Evolutionary conservation across 2,329 filamentous ascomycete species (phyloP), one percentile per base, ranked within the genome.

Genomic region (Pseudopithomyces maydicus): DNA sequence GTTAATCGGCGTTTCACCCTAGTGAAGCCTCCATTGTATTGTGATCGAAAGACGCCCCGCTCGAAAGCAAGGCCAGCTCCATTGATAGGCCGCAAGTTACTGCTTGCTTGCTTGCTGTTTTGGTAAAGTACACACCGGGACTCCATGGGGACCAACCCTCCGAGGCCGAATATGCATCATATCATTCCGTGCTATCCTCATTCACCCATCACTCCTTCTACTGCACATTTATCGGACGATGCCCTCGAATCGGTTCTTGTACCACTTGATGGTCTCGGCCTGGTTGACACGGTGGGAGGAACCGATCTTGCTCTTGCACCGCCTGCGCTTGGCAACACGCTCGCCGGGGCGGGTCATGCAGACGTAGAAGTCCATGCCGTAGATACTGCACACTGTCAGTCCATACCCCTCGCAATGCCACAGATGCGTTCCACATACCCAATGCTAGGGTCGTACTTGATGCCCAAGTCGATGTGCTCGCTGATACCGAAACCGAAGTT

Each of bases 331-430:
- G 80, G 91, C 90, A 79, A 99, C 92, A 80, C 95, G 93, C 88
- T 97, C 93, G 85, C 95, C 95, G 76, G 94, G 95, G 78, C 95
- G 93, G 86, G 92, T 97, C 95, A 99, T 99, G 92, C 94, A 98
- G 91, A 90, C 93, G 90, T 97, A 99, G 85, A 99, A 99, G 85
- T 99, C 95, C 95, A 99, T 99, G 81, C 95, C 73, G 69, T 76
- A 76, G 71, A 75, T 74, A 75, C 74, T 74, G 59, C 42, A 15
- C 55, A 41, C 17, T 45, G 67, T 75, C 63, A 74, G 72, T 51
- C 23, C 20, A 7, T 38, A 29, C 33, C 38, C 48, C 11, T 12
- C 22, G 8, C 38, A 26, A 15, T 43, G 38, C 17, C 48, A 32
- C 42, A 35, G 26, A 42, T 45, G 23, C 38, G 33, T 17, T 54